Evolutionary conservation across 1,284 basidiomycete species (phyloP).

Genomic region (Volvariella surrecta): DNA sequence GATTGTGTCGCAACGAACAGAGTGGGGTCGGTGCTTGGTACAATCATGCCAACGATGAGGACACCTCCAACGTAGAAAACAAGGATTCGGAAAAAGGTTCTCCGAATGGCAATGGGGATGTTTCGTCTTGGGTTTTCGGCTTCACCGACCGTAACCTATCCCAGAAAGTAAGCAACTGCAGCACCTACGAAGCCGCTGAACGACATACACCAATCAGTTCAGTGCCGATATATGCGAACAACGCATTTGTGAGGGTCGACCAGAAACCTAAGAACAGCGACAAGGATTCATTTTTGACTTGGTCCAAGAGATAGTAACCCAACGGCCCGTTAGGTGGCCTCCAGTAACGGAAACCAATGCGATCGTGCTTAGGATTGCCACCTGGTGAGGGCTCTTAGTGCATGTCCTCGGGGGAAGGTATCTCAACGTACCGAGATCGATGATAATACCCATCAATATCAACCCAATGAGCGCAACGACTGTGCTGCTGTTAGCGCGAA

Average conservation of each 20-base stretch:
- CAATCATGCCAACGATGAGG: constrained; percentile 63
- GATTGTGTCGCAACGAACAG: constrained; percentile 53
- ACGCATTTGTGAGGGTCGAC: constrained; percentile 40
- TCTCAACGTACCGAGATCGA: constrained; percentile 31
- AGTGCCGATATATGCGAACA: constrained; percentile 40
- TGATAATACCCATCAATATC: constrained; percentile 49
- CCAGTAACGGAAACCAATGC: constrained; percentile 64
- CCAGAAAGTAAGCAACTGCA: no score
- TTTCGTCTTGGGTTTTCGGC: constrained; percentile 37
- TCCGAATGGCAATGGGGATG: constrained; percentile 36
- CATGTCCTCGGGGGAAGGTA: background rate
- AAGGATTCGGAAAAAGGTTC: constrained; percentile 39
- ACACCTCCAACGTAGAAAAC: constrained; percentile 68
- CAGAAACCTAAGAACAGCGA: constrained; percentile 56
- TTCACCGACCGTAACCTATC: constrained; percentile 38
- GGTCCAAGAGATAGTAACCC: constrained; percentile 33
- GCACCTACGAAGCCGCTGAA: background rate
- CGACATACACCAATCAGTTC: constrained; percentile 35
- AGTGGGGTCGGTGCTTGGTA: constrained; percentile 33
- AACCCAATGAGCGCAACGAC: constrained; percentile 53
- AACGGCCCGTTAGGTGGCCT: constrained; percentile 35
- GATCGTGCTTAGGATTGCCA: constrained; percentile 54
- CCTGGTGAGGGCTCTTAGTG: constrained; percentile 24
- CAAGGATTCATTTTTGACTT: constrained; percentile 37
- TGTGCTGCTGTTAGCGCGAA: constrained; percentile 9